Base-by-base conservation (phyloP, 1,139 yeast genomes). In the Saccharomyces uvarum region DNA sequence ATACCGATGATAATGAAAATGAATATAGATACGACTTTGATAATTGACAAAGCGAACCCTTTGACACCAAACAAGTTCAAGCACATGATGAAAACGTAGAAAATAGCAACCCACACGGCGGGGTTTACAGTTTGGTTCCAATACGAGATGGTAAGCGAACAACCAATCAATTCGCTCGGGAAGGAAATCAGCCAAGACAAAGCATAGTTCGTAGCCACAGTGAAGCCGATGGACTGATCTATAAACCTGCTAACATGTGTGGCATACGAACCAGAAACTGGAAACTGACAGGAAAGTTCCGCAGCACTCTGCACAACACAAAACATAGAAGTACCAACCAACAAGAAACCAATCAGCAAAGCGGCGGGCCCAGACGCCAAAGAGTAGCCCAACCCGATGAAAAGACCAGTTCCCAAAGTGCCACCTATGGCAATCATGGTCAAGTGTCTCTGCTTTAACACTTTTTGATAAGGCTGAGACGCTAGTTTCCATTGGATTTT, bases 181-280 rank as follows among this genome's bases (percentile, higher is more conserved):
- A 85, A 68, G 29, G 83, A 83, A 53, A 84, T 78, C 41, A 84
- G 75, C 90, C 90, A 84, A 70, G 83, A 84, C 57, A 85, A 64
- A 57, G 85, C 83, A 66, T 86, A 86, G 69, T 83, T 83, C 80
- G 84, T 82, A 42, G 87, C 88, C 75, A 79, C 80, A 47, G 88
- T 86, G 67, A 87, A 88, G 53, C 91, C 91, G 77, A 86, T 80
- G 11, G 88, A 78, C 6, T 86, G 83, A 62, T 83, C 86, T 51
- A 84, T 75, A 62, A 86, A 85, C 59, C 88, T 75, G 3, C 86
- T 78, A 53, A 86, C 80, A 63, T 80, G 83, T 28, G 86, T 82
- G 51, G 85, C 82, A 67, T 84, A 85, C 11, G 89, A 84, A 63
- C 91, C 91, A 31, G 85, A 75, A 47, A 84, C 82, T 2, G 91